Base-by-base conservation (phyloP, 2,329 filamentous ascomycete genomes). In the Podosphaera aphanis region DNA sequence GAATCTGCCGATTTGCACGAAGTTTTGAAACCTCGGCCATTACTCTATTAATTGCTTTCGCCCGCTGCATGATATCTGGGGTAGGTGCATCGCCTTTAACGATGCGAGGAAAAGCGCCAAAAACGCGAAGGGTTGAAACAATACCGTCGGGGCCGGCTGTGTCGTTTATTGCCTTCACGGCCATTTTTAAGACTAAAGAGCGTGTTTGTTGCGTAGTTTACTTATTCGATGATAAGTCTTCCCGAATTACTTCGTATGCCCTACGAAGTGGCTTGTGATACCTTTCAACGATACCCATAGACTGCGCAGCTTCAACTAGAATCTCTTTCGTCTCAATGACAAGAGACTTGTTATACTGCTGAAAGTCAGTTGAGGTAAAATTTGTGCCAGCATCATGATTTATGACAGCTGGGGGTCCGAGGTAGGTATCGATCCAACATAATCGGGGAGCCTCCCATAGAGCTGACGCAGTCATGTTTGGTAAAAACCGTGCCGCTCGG, bases 11-110 rank as follows among this genome's bases (percentile, higher is more conserved):
- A n/a, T 42, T 23, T n/a, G 40, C 38, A 10, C 29, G 44, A 11
- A 47, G 19, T 19, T 47, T 50, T 3, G 36, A n/a, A 15, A 50
- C 27, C 38, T 50, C 47, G 5, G 35, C 41, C 35, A 47, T 48
- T n/a, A 45, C 47, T 25, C 49, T 50, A 16, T 46, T 45, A 13
- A 47, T 25, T 8, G 45, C 39, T 8, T 21, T 36, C 29, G 48
- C 39, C 18, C 46, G 5, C 23, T 46, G 39, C 6, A 8, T 31
- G 20, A 45, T 37, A 2, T 33, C 29, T 19, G 38, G 27, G 8
- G 29, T 18, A 11, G 20, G 37, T 37, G 29, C 5, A 21, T 39
- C 36, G n/a, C 16, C 16, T 39, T 29, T 31, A 4, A 18, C 13
- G 6, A 46, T 46, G 4, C 36, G 10, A 10, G 44, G 44, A 35